These are phyloP conservation scores for Pholiota molesta DNA, from an alignment of 768 basidiomycete species.

Conservation along the genomic window DNA sequence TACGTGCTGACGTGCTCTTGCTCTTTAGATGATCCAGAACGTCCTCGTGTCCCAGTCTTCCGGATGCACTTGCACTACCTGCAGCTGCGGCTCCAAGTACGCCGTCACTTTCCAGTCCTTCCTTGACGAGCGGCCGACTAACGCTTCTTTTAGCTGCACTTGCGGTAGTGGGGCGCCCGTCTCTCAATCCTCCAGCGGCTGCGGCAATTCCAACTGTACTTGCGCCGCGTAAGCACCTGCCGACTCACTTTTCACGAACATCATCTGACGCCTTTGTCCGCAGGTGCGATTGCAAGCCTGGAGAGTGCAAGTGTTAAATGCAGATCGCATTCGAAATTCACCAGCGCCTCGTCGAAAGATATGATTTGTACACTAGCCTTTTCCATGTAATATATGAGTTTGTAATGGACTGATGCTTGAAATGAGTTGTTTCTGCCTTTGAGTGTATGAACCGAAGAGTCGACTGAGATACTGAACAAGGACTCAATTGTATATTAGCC, in stretches of 20 bases:
- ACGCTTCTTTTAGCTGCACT: neutral
- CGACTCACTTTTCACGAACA: neutral
- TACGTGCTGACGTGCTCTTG: neutral
- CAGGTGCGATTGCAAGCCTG: conserved; percentile 5
- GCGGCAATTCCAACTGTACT: neutral
- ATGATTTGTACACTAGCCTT: too few relatives aligned
- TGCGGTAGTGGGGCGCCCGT: neutral
- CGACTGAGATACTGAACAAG: too few relatives aligned
- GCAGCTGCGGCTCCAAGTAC: neutral
- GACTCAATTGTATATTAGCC: too few relatives aligned
- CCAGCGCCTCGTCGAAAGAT: neutral
- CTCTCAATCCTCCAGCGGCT: neutral
- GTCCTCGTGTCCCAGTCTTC: neutral
- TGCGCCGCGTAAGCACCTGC: neutral
- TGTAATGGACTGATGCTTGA: too few relatives aligned
- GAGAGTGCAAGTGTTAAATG: conserved; percentile 8
- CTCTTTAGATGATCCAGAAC: neutral
- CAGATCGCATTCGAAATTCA: neutral
- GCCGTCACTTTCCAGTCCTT: neutral
- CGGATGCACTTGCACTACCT: neutral
- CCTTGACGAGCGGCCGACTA: neutral
- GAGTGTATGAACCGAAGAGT: too few relatives aligned
- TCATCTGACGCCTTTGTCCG: neutral
- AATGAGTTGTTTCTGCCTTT: too few relatives aligned
- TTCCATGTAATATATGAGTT: too few relatives aligned